Conservation (phyloP, 495 filamentous ascomycete genomes). For the Aspergillus carlsbadensis region DNA sequence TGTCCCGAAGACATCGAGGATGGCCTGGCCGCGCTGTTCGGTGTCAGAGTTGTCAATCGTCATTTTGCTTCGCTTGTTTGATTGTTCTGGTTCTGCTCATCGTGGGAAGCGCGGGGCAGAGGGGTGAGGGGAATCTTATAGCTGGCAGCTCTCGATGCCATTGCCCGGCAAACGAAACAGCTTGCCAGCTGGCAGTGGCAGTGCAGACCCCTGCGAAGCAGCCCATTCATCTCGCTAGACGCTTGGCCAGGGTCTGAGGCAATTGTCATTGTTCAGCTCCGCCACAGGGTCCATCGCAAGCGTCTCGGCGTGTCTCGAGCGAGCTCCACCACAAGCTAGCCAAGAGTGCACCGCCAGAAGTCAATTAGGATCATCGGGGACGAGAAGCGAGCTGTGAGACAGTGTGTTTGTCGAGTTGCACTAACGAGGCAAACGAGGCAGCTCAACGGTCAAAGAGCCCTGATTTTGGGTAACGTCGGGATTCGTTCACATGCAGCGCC, state of each 20-base stretch:
- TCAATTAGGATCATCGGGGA: no score
- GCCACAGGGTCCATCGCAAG: background rate
- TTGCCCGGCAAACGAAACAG: no score
- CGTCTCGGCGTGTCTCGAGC: background rate
- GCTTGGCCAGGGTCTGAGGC: background rate
- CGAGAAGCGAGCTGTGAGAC: no score
- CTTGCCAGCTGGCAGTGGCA: background rate
- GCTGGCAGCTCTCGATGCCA: no score
- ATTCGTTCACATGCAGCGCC: no score
- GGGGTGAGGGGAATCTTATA: no score
- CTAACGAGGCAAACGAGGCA: no score
- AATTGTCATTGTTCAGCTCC: background rate
- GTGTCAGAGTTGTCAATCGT: background rate
- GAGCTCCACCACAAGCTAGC: no score
- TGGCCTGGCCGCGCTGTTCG: conserved; percentile 18
- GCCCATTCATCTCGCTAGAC: background rate
- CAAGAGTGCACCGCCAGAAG: no score
- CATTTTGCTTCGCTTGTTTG: conserved; percentile 1
- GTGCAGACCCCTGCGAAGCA: background rate
- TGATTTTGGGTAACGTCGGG: no score
- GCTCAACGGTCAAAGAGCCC: no score
- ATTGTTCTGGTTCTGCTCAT: background rate
- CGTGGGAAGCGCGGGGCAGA: background rate
- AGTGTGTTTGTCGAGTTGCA: no score
- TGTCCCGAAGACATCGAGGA: conserved; percentile 12